phyloP scores from a whole-genome alignment of 116 monocot genomes.

The Zostera marina region DNA sequence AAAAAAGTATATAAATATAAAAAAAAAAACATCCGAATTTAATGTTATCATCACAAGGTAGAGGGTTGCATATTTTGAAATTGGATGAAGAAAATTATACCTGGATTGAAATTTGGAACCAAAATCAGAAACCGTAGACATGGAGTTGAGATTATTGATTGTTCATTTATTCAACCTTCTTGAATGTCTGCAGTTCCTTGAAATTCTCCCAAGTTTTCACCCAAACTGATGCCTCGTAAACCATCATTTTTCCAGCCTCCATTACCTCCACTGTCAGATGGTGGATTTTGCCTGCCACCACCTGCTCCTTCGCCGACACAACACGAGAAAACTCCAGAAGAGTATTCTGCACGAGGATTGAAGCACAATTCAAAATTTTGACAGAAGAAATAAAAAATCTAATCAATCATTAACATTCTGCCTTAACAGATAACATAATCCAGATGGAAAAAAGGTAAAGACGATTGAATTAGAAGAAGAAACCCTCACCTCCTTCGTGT shows the following conservation, averaged over 20 bases:
- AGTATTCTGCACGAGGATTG: constrained; percentile 26
- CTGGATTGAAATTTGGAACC: too few relatives aligned
- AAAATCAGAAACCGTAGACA: constrained; percentile 7
- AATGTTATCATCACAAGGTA: too few relatives aligned
- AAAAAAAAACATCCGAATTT: too few relatives aligned
- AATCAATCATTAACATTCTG: not conserved
- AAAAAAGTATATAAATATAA: too few relatives aligned
- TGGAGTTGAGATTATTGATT: too few relatives aligned
- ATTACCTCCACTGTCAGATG: constrained; percentile 54
- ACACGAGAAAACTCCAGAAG: constrained; percentile 45
- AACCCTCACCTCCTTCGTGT: constrained; percentile 42
- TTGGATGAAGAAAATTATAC: too few relatives aligned
- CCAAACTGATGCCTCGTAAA: constrained; percentile 68
- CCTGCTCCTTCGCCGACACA: constrained; percentile 47
- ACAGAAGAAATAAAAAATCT: not conserved
- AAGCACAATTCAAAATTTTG: not conserved
- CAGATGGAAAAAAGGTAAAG: not conserved
- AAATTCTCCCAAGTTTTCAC: constrained; percentile 49
- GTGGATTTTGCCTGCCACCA: constrained; percentile 48
- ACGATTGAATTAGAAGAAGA: not conserved
- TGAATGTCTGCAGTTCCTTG: constrained; percentile 63
- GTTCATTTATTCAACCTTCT: constrained; percentile 17
- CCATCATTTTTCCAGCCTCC: constrained; percentile 46
- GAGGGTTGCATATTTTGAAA: too few relatives aligned
- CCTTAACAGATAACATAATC: not conserved